Percentiles rank a stretch among this genome's conserved stretches.
phyloP scores from a whole-genome alignment of 306 rosid species.

The Vigna nakashimae region DNA sequence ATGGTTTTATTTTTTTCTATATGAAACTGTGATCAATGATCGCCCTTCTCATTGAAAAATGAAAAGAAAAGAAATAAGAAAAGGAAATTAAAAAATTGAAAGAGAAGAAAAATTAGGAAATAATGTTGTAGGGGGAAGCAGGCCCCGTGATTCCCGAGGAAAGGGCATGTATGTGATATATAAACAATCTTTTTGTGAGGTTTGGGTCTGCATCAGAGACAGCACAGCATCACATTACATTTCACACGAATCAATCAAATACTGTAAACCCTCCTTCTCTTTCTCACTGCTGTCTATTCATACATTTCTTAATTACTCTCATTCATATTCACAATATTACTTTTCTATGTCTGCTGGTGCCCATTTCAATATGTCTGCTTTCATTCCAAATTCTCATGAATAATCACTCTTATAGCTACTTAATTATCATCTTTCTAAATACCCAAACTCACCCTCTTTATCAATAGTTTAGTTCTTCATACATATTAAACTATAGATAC shows the following conservation, averaged over 20 bases:
- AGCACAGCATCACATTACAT: constrained; percentile 58
- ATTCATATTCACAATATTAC: neutral
- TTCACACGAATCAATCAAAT: constrained; percentile 41
- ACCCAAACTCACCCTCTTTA: too few relatives aligned
- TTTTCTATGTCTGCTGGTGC: neutral
- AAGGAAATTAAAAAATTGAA: constrained; percentile 36
- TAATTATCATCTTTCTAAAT: too few relatives aligned
- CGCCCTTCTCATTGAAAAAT: constrained; percentile 7
- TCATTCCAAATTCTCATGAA: constrained; percentile 25
- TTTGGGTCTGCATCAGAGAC: constrained; percentile 59
- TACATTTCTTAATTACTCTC: constrained; percentile 31
- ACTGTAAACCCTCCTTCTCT: constrained; percentile 1
- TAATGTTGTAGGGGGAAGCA: constrained; percentile 52
- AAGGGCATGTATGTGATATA: constrained; percentile 44
- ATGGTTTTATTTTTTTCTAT: too few relatives aligned
- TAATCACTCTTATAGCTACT: neutral
- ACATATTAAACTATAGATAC: neutral
- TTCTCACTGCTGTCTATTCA: constrained; percentile 43
- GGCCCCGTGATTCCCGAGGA: constrained; percentile 79
- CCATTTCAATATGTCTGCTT: neutral
- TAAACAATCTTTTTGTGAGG: constrained; percentile 45
- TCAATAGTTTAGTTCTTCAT: neutral
- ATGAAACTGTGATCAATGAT: too few relatives aligned
- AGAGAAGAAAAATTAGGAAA: constrained; percentile 34
- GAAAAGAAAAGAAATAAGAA: constrained; percentile 14